phyloP scores from a whole-genome alignment of 805 yeast species.

The Kluyveromyces lactis region DNA sequence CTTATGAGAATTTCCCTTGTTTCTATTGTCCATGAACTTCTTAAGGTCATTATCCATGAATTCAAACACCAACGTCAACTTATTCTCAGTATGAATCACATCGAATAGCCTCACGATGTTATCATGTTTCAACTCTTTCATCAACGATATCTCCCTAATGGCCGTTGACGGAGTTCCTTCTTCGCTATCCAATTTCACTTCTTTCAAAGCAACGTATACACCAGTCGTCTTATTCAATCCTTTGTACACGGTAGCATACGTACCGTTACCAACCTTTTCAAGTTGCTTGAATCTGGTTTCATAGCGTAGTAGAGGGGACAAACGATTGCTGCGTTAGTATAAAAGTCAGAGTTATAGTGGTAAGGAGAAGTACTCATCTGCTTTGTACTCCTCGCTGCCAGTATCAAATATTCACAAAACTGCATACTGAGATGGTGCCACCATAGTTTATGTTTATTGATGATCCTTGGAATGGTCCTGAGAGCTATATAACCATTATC shows the following conservation, averaged over 20 bases:
- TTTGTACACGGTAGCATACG: constrained; percentile 96
- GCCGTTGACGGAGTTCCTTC: constrained; percentile 99
- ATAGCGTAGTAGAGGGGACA: too few relatives aligned
- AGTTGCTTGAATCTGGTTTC: constrained; percentile 28
- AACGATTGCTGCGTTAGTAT: too few relatives aligned
- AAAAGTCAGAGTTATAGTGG: too few relatives aligned
- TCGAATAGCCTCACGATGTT: constrained; percentile 87
- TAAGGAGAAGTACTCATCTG: too few relatives aligned
- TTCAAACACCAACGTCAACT: constrained; percentile 88
- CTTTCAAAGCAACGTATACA: constrained; percentile 91
- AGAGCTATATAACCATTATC: too few relatives aligned
- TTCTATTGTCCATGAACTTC: constrained; percentile 82
- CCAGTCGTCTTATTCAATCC: constrained; percentile 89
- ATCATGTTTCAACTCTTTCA: constrained; percentile 90
- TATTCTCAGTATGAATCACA: constrained; percentile 93
- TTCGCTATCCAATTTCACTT: constrained; percentile 90
- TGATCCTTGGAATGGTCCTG: too few relatives aligned
- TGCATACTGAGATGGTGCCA: too few relatives aligned
- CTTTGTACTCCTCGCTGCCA: too few relatives aligned
- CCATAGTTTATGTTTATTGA: too few relatives aligned
- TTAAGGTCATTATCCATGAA: constrained; percentile 90
- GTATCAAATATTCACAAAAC: too few relatives aligned
- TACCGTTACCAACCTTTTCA: constrained; percentile 45
- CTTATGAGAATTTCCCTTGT: constrained; percentile 23
- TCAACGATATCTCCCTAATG: constrained; percentile 86